Conservation (phyloP, 495 filamentous ascomycete species). For the Penicillium daleae region DNA sequence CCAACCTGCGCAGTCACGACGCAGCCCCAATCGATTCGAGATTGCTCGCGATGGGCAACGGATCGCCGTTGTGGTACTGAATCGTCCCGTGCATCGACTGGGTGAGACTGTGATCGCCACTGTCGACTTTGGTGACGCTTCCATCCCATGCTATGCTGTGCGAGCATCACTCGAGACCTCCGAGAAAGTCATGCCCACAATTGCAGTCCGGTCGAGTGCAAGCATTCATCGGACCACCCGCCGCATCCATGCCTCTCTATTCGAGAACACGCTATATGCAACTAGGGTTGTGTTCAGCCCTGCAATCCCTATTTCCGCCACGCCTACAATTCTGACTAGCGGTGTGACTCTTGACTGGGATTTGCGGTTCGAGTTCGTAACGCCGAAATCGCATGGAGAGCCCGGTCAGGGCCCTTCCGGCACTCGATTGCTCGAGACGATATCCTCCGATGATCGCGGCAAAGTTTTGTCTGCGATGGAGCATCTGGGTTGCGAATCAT, state of each 20-base stretch:
- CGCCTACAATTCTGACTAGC: constrained; percentile 86
- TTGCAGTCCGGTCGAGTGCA: constrained; percentile 82
- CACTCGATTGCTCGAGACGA: constrained; percentile 49
- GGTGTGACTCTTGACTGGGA: constrained; percentile 86
- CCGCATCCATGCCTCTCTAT: constrained; percentile 71
- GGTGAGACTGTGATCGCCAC: constrained; percentile 83
- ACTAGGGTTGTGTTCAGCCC: constrained; percentile 77
- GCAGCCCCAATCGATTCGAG: constrained; percentile 85
- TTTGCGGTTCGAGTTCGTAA: constrained; percentile 86
- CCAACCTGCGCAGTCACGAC: constrained; percentile 57
- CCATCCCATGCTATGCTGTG: constrained; percentile 79
- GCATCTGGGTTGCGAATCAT: constrained; percentile 79
- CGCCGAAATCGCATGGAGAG: constrained; percentile 50
- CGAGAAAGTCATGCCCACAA: constrained; percentile 73
- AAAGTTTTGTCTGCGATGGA: constrained; percentile 72
- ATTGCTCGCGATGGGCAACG: constrained; percentile 86
- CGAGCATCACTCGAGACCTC: constrained; percentile 76
- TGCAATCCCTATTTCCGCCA: constrained; percentile 77
- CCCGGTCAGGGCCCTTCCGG: constrained; percentile 39
- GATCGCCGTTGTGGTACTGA: constrained; percentile 84
- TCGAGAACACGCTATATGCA: constrained; percentile 80
- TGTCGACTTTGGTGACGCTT: constrained; percentile 75
- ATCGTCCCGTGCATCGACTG: constrained; percentile 87
- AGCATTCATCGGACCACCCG: constrained; percentile 86
- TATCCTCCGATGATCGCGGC: constrained; percentile 76